Evolutionary conservation across 148 eudicot genomes (phyloP), one percentile per base, ranked within the genome.

Genomic region (Nepenthes mirabilis): DNA sequence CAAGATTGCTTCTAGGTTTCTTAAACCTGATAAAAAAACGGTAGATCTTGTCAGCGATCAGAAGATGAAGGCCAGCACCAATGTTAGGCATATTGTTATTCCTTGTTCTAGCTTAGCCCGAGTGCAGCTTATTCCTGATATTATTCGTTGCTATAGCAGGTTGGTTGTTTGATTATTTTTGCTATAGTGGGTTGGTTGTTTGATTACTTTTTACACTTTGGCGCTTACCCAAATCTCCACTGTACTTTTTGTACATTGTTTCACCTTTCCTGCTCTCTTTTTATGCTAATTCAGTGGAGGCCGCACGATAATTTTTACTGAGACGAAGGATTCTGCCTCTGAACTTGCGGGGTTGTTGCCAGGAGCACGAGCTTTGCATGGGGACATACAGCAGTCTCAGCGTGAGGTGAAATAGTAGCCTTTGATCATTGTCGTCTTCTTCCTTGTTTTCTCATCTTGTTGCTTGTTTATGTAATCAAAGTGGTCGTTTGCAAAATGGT

Each of bases 41-140:
- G 95, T 84, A 23, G 99, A 93, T 76, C 96, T 93, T 65, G 95
- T 93, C 51, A 88, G 98, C 56, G 81, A 86, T 75, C 96, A 93
- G 76, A 84, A 80, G 71, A 88, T 93, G 96, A 93, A 93, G 75
- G 98, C 98, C 49, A 88, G 96, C 70, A 80, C 72, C 61, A 84
- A 55, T 74, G 90, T 93, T 43, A 82, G 98, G 69, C 98, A 91
- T 75, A 82, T 88, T 64, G 87, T 86, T 32, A 77, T 93, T 49
- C 96, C 98, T 4, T 93, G 98, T 72, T 78, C 96, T 57, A 72
- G 61, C 60, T 66, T 83, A 49, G 98, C 96, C 34, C 82, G 88
- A 77, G 55, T 85, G 34, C 85, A 88, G 67, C 82, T 93, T 57
- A 88, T 93, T 70, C 98, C 98, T 60, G 98, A 93, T 70, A 78